Base-by-base conservation (phyloP, 2,329 filamentous ascomycete genomes). In the Graphilbum fragrans region DNA sequence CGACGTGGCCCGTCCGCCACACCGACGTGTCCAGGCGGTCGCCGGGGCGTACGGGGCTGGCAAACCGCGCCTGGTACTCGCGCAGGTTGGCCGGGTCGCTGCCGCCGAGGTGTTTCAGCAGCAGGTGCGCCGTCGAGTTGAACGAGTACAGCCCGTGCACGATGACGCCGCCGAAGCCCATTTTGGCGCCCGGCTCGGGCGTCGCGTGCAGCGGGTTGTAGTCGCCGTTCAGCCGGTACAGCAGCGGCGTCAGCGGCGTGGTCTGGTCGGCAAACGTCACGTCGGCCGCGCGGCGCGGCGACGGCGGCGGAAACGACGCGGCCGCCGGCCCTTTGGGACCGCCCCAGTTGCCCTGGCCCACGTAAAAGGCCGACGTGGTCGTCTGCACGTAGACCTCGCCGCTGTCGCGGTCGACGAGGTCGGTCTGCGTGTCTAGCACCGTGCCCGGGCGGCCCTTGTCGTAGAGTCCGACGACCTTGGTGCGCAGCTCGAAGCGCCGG, bases 141-240 rank as follows among this genome's bases (percentile, higher is more conserved):
- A 84, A 94, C 52, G 78, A 85, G 65, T 80, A 94, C 36, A 94
- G 69, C 18, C 88, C 88, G 63, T 94, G 87, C 58, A 94, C 83
- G 60, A 94, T 94, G 51, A 77, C 69, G 27, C 87, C 87, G 22
- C 86, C 85, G 52, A 94, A 94, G 45, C 88, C 87, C 85, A 94
- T 94, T 65, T 86, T 82, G 61, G 75, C 64, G 46, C 86, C 86
- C 0, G 86, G 85, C 62, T 86, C 84, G 12, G 86, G 86, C 17
- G 83, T 84, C 7, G 86, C 86, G 58, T 94, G 87, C 29, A 94
- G 77, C 22, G 87, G 88, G 66, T 94, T 94, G 64, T 94, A 94
- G 65, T 94, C 88, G 50, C 87, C 87, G 53, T 94, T 94, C 39
- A 94, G 72, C 48, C 86, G 74, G 62, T 92, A 92, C 42, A 92